Conservation (phyloP, 345 rosid species). For the Eucalyptus erythrocorys region DNA sequence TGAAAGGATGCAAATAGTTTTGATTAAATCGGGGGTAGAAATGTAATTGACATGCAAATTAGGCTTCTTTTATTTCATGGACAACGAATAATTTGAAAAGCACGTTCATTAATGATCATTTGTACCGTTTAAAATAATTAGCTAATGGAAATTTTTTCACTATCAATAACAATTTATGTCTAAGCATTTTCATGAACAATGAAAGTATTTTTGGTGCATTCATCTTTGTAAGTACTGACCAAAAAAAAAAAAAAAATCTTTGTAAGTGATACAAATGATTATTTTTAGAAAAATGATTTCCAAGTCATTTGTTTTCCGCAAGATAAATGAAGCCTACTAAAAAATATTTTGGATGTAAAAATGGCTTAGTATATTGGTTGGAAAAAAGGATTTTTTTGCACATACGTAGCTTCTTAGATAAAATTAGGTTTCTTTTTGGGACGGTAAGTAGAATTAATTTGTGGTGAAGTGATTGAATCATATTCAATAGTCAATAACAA, state of each 20-base stretch:
- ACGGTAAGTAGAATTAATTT: neutral
- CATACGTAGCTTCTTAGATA: neutral
- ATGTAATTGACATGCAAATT: too few species aligned
- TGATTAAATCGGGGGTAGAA: too few species aligned
- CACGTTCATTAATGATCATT: neutral
- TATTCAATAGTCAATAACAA: too few species aligned
- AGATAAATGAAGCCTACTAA: too few species aligned
- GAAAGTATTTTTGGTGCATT: neutral
- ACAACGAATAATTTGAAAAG: neutral
- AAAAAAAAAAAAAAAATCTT: too few species aligned
- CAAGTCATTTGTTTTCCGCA: too few species aligned
- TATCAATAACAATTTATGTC: neutral
- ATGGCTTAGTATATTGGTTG: neutral
- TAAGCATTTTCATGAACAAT: neutral
- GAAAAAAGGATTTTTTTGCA: neutral
- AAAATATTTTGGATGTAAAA: too few species aligned
- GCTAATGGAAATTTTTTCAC: neutral
- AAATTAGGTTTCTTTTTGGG: neutral
- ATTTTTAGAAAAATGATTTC: too few species aligned
- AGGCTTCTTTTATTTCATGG: neutral
- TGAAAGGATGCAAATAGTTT: too few species aligned
- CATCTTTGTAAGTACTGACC: too few species aligned
- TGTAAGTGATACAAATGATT: neutral
- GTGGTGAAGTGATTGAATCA: neutral
- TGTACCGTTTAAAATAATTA: neutral